These are phyloP conservation scores for Taiozyma onychis DNA, from an alignment of 1,139 yeast genomes.

Conservation along the genomic window DNA sequence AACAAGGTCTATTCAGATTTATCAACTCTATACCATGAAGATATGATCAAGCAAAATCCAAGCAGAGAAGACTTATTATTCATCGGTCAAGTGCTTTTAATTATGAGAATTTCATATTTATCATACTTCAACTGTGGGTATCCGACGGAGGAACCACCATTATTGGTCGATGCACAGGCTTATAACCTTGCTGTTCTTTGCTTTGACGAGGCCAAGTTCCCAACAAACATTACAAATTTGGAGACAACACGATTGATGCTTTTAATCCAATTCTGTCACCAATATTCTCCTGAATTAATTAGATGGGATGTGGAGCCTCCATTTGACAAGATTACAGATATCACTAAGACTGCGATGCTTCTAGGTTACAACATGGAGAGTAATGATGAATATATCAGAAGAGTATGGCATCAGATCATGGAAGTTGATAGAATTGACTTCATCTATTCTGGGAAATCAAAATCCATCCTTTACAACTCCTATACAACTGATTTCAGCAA, in stretches of 20 bases:
- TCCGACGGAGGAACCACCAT: neutral
- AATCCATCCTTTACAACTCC: slow-evolving; percentile 1
- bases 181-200: slow-evolving; percentile 6
- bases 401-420: slow-evolving; percentile 6
- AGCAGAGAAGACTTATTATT: slow-evolving; percentile 3
- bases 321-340: neutral
- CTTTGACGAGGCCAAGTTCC: slow-evolving; percentile 7
- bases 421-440: slow-evolving; percentile 6
- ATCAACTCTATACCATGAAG: slow-evolving; percentile 1
- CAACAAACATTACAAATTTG: slow-evolving; percentile 4
- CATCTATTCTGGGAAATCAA: slow-evolving; percentile 3
- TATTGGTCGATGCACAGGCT: slow-evolving; percentile 4
- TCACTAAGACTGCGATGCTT: neutral
- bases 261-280: slow-evolving; percentile 1
- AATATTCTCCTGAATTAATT: slow-evolving; percentile 3
- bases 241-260: slow-evolving; percentile 6
- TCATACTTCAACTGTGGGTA: slow-evolving; percentile 7
- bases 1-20: neutral
- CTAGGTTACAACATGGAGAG: slow-evolving; percentile 5
- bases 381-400: slow-evolving; percentile 3
- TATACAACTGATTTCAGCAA: slow-evolving; percentile 5
- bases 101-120: slow-evolving; percentile 6
- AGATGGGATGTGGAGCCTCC: slow-evolving; percentile 1
- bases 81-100: slow-evolving; percentile 5
- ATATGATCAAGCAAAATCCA: neutral